A percentile compares a stretch with the other conserved stretches of the same genome.
Conservation (phyloP, 176 grass and related monocot species). For the Elaeis guineensis region DNA sequence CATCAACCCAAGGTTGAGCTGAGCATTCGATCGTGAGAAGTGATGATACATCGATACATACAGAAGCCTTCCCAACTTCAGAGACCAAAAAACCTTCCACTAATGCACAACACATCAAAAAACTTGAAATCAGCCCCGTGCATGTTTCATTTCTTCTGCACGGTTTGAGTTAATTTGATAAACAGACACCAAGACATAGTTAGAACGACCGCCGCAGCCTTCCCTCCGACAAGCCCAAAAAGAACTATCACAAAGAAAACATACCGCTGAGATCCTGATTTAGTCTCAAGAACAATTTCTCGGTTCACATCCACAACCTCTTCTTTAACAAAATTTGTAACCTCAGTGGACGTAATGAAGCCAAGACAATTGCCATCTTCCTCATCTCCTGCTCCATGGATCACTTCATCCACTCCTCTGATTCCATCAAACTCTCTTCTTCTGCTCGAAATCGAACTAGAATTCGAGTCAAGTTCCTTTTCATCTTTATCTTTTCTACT, state of each 20-base stretch:
- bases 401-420: conserved; percentile 9
- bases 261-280: conserved; percentile 17
- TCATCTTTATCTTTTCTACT: conserved; percentile 1
- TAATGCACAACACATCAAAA: too few relatives aligned
- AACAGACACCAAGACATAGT: conserved; percentile 39
- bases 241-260: conserved; percentile 37
- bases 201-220: conserved; percentile 42
- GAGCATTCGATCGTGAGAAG: too few relatives aligned
- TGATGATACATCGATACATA: too few relatives aligned
- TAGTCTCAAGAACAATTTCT: neutral
- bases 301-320: neutral
- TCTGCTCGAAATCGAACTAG: neutral
- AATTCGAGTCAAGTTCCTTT: conserved; percentile 7
- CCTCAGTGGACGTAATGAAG: neutral
- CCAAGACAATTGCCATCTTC: conserved; percentile 14
- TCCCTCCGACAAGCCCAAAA: conserved; percentile 56
- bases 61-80: too few relatives aligned
- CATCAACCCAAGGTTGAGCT: too few relatives aligned
- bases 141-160: conserved; percentile 1
- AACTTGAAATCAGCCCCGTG: too few relatives aligned
- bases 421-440: neutral
- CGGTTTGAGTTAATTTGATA: conserved; percentile 16
- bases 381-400: neutral
- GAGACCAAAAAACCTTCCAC: too few relatives aligned
- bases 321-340: neutral